Percentiles rank a stretch among this genome's conserved stretches.
These are phyloP conservation scores for Ceratocystis variospora DNA, from an alignment of 2,329 filamentous ascomycete species.

Conservation along the genomic window DNA sequence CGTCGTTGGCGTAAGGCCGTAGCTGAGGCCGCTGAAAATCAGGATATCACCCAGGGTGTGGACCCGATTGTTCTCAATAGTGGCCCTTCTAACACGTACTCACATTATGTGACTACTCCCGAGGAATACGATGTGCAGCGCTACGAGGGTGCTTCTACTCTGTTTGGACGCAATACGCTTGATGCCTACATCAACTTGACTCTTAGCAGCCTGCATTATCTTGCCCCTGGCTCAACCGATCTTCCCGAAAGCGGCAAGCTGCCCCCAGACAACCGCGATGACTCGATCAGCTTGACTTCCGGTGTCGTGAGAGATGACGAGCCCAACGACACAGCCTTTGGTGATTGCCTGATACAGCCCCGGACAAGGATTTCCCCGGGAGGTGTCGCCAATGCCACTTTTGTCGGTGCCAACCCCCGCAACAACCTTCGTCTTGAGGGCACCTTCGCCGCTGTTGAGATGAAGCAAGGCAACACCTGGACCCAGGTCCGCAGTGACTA, in stretches of 20 bases:
- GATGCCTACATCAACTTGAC: slow-evolving; percentile 76
- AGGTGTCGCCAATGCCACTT: slow-evolving; percentile 48
- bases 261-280: slow-evolving; percentile 66
- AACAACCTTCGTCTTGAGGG: slow-evolving; percentile 69
- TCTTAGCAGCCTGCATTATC: slow-evolving; percentile 51
- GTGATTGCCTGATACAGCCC: slow-evolving; percentile 46
- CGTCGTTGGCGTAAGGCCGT: slow-evolving; percentile 70
- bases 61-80: slow-evolving; percentile 65
- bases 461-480: slow-evolving; percentile 37
- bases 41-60: slow-evolving; percentile 27
- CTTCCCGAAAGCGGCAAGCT: slow-evolving; percentile 35
- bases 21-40: slow-evolving; percentile 33
- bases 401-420: slow-evolving; percentile 75
- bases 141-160: slow-evolving; percentile 80
- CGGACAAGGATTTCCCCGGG: slow-evolving; percentile 34
- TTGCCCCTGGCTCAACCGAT: slow-evolving; percentile 36
- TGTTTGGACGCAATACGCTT: slow-evolving; percentile 75
- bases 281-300: slow-evolving; percentile 63
- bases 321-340: slow-evolving; percentile 53
- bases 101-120: slow-evolving; percentile 30
- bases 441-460: slow-evolving; percentile 66
- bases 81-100: slow-evolving; percentile 77
- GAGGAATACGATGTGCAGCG: slow-evolving; percentile 48
- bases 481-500: slow-evolving; percentile 53
- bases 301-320: slow-evolving; percentile 61